Percentiles rank a stretch among this genome's conserved stretches.
Conservation (phyloP, 2,329 filamentous ascomycete species). For the Coleophoma eucalyptorum region DNA sequence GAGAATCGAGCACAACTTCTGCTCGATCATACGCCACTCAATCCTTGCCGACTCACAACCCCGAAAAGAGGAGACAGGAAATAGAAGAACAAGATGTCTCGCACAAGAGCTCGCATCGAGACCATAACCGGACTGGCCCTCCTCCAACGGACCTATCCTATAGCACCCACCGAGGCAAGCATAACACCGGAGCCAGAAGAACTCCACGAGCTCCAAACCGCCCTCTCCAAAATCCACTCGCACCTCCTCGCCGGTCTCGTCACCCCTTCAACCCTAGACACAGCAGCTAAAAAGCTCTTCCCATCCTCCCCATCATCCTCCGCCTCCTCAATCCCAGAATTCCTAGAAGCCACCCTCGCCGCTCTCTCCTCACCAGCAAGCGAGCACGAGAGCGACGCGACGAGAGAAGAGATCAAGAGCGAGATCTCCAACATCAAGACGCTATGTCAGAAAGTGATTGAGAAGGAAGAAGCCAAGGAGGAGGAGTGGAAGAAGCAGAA, state of each 20-base stretch:
- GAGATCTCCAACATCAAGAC: background rate
- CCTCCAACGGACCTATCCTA: background rate
- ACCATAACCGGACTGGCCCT: background rate
- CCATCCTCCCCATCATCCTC: background rate
- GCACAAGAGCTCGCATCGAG: slow-evolving; percentile 2
- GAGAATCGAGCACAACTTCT: no score
- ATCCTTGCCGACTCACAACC: background rate
- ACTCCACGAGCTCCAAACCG: background rate
- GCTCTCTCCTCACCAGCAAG: slow-evolving; percentile 1
- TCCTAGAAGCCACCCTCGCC: background rate
- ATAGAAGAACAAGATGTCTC: slow-evolving; percentile 1
- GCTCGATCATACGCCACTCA: no score
- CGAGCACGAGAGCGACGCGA: slow-evolving; percentile 1
- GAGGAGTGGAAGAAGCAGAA: slow-evolving; percentile 12
- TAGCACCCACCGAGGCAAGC: background rate
- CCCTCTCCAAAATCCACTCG: background rate
- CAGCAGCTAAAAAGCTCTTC: background rate
- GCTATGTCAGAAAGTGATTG: background rate
- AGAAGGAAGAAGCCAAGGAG: slow-evolving; percentile 10
- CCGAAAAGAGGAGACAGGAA: slow-evolving; percentile 8
- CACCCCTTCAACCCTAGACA: background rate
- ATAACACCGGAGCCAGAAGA: background rate
- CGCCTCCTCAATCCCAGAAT: background rate
- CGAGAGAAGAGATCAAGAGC: background rate
- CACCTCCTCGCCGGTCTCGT: background rate